Base-by-base conservation (phyloP, 768 basidiomycete species). In the Melanogaster broomeanus region DNA sequence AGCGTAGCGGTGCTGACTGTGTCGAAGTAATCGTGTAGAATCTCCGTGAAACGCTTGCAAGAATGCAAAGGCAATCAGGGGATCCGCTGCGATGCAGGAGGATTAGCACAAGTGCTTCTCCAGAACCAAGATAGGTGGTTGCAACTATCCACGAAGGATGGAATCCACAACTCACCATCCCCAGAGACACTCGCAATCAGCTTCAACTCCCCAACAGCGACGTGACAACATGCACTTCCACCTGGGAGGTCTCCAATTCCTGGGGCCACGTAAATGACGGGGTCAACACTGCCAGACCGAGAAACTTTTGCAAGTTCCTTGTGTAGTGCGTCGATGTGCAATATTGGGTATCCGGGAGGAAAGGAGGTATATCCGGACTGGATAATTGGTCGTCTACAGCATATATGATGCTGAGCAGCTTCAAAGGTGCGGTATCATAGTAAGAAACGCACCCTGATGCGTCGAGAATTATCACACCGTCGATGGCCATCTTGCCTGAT, bases 311-410 rank as follows among this genome's bases (percentile, higher is more conserved):
- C 72, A 19, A 87, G 71, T 2, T 90, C 87, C 49, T 78, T 82
- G 68, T 89, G 94, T 56, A 90, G 76, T 2, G 92, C 84, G 67
- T 94, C 92, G 58, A 95, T 85, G 65, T 94, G 92, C 2, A 94
- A 73, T 8, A 93, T 75, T 2, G 94, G 87, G 68, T 93, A 93
- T 1, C 87, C 83, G 0, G 87, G 70, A 11, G 87, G 78, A 39
- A 83, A 84, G 16, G 85, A 84, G 48, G 88, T 84, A 72, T 95
- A 97, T 35, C 88, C 89, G 27, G 93, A 93, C 71, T 93, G 90
- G 57, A 95, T 90, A 58, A 97, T 88, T 22, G 93, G 85, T 41
- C 82, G 80, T 49, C 83, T 86, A 56, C n/a, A 30, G 48, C 66
- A 62, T 55, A 51, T 54, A 53, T 42, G 35, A 49, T 31, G 27